Conservation (phyloP, 129 eudicot genomes). For the Lonicera japonica region DNA sequence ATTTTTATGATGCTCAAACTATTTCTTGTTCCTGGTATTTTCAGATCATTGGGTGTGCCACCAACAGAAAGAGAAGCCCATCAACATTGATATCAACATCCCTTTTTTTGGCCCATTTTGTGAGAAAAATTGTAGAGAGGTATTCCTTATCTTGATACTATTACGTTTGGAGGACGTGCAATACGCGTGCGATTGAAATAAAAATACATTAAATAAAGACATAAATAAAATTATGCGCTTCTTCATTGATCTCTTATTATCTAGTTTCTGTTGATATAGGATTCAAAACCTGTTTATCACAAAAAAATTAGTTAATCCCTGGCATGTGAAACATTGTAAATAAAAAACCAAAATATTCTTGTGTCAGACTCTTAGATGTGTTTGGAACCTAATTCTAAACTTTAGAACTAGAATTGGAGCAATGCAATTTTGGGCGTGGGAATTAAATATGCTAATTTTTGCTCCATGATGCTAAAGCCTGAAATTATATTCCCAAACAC, state of each 20-base stretch:
- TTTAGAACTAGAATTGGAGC: too few relatives aligned
- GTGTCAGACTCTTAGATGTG: too few relatives aligned
- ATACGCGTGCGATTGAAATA: neutral
- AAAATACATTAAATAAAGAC: neutral
- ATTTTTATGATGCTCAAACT: neutral
- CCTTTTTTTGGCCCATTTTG: slow-evolving; percentile 37
- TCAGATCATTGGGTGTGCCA: slow-evolving; percentile 51
- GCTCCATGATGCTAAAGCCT: too few relatives aligned
- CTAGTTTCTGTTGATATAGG: too few relatives aligned
- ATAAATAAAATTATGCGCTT: neutral
- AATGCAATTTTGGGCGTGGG: too few relatives aligned
- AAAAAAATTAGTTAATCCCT: too few relatives aligned
- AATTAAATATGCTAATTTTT: too few relatives aligned
- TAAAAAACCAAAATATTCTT: too few relatives aligned
- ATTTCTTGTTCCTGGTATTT: neutral
- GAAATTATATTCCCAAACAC: too few relatives aligned
- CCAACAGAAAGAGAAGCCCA: slow-evolving; percentile 1
- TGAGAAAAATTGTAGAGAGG: slow-evolving; percentile 44
- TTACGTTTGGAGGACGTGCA: too few relatives aligned
- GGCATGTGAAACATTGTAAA: too few relatives aligned
- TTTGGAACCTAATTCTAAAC: too few relatives aligned
- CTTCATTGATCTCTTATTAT: neutral
- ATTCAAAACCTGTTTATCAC: neutral
- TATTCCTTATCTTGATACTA: neutral
- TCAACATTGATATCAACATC: slow-evolving; percentile 21